These are phyloP conservation scores for Leccinum subtestaceum DNA, from an alignment of 768 basidiomycete genomes.

Conservation along the genomic window DNA sequence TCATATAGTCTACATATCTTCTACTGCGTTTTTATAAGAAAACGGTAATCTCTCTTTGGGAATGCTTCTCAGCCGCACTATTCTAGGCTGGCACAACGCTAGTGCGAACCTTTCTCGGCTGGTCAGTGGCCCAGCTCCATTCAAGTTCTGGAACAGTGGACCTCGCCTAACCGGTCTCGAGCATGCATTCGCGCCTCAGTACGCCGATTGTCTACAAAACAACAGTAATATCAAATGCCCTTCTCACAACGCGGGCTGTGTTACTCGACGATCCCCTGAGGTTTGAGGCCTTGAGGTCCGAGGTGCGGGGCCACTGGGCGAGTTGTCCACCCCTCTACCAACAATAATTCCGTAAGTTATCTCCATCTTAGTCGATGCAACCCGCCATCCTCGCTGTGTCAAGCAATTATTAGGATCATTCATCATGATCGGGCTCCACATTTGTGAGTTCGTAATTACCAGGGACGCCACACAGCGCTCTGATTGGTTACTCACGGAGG, in stretches of 20 bases:
- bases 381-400: conserved; percentile 12
- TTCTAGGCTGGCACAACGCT: conserved; percentile 22
- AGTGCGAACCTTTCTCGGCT: conserved; percentile 21
- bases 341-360: conserved; percentile 16
- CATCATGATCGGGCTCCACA: conserved; percentile 23
- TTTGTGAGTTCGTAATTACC: conserved; percentile 21
- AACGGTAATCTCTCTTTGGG: conserved; percentile 9
- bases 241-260: conserved; percentile 14
- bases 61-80: conserved; percentile 26
- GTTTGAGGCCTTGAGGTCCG: conserved; percentile 1
- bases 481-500: conserved; percentile 24
- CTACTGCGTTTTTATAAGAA: conserved; percentile 8
- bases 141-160: conserved; percentile 7
- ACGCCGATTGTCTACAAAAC: conserved; percentile 16
- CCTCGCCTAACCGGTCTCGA: conserved; percentile 20
- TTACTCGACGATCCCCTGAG: conserved; percentile 13
- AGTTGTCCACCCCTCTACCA: conserved; percentile 5
- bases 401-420: conserved; percentile 12
- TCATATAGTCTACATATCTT: conserved; percentile 20
- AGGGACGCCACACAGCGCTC: conserved; percentile 23
- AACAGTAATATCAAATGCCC: conserved; percentile 21
- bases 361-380: conserved; percentile 14
- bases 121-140: conserved; percentile 8
- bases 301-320: conserved; percentile 9
- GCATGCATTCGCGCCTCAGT: conserved; percentile 20